A percentile compares a stretch with the other conserved stretches of the same genome.
Conservation (phyloP, 192 early-diverging fungal genomes). For the Linnemannia exigua region DNA sequence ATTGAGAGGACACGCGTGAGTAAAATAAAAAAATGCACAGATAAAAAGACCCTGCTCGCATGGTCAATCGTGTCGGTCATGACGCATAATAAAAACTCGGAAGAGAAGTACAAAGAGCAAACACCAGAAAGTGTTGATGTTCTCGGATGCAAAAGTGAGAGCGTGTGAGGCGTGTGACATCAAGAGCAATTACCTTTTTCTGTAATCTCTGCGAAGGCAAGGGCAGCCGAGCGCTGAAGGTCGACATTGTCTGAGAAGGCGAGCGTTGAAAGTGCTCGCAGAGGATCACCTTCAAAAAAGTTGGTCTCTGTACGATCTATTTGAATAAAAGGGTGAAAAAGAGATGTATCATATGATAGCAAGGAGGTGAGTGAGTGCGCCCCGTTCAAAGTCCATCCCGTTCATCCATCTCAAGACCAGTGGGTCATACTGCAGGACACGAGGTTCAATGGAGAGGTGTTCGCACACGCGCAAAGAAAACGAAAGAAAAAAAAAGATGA, state of each 20-base stretch:
- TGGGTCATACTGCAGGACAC: constrained; percentile 3
- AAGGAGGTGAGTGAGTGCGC: background rate
- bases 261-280: constrained; percentile 84
- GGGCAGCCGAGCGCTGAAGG: constrained; percentile 86
- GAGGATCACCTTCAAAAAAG: constrained; percentile 87
- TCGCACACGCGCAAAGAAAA: constrained; percentile 3
- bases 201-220: constrained; percentile 92
- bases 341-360: constrained; percentile 10
- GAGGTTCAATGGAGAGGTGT: background rate
- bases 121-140: background rate
- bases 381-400: background rate
- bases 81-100: background rate
- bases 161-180: background rate
- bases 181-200: constrained; percentile 73
- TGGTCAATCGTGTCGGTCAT: constrained; percentile 1
- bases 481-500: background rate
- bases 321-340: background rate
- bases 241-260: constrained; percentile 89
- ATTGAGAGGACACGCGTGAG: background rate
- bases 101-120: constrained; percentile 1
- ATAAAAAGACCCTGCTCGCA: background rate
- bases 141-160: background rate
- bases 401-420: background rate
- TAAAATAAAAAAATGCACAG: background rate
- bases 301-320: constrained; percentile 83